Evolutionary conservation across 192 early-diverging fungal species (phyloP).

Genomic region (Backusella tuberculispora): DNA sequence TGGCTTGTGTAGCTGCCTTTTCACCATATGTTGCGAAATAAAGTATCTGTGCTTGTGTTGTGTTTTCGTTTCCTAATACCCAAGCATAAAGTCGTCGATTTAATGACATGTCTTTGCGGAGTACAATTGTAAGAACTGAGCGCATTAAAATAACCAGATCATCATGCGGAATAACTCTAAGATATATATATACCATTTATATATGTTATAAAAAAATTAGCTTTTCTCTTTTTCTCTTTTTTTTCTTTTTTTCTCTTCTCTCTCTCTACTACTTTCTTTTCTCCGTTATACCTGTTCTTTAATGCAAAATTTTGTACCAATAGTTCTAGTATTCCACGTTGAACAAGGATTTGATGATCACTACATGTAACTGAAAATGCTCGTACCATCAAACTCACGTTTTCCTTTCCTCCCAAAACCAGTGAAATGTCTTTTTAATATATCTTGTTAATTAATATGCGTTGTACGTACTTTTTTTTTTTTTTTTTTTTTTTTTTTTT

Average conservation of each 20-base stretch:
- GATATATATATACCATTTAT: not conserved
- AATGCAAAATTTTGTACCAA: constrained; percentile 75
- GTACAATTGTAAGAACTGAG: constrained; percentile 77
- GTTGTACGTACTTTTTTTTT: too few relatives aligned
- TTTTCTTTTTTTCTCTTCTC: too few relatives aligned
- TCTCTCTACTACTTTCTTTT: not conserved
- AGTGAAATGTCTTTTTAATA: constrained; percentile 60
- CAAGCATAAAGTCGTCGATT: constrained; percentile 92
- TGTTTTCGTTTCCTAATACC: constrained; percentile 64
- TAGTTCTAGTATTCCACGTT: constrained; percentile 82
- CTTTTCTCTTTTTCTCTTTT: not conserved
- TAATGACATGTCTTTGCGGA: constrained; percentile 93
- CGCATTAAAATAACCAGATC: constrained; percentile 72
- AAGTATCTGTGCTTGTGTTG: constrained; percentile 41
- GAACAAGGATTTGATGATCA: constrained; percentile 81
- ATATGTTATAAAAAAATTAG: too few relatives aligned
- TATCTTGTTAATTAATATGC: not conserved
- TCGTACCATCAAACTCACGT: constrained; percentile 70
- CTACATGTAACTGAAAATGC: constrained; percentile 73
- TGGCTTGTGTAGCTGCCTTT: constrained; percentile 53
- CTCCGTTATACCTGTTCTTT: constrained; percentile 50
- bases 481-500: too few relatives aligned
- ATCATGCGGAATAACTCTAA: constrained; percentile 58
- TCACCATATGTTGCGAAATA: constrained; percentile 63
- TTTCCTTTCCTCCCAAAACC: constrained; percentile 62